A percentile compares a stretch with the other conserved stretches of the same genome.
Evolutionary conservation across 768 basidiomycete genomes (phyloP).

Genomic region (Cystobasidiopsis lactophilus): DNA sequence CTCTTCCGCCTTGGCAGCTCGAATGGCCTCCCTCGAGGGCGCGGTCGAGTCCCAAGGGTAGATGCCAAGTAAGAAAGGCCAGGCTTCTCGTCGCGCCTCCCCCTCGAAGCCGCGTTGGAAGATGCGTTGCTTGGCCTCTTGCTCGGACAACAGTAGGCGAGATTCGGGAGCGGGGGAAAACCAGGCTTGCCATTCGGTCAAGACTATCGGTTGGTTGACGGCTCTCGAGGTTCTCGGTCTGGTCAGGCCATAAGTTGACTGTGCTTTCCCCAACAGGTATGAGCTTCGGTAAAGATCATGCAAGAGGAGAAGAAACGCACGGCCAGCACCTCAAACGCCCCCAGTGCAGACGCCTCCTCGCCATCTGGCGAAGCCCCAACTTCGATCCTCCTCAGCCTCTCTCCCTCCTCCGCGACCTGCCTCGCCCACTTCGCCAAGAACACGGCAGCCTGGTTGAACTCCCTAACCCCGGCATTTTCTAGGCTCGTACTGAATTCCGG

Average conservation of each 20-base stretch:
- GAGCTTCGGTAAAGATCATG: no score
- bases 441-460: constrained; percentile 87
- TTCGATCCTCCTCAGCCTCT: constrained; percentile 61
- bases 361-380: constrained; percentile 26
- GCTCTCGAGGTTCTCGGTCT: constrained; percentile 63
- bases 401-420: constrained; percentile 83
- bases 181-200: constrained; percentile 52
- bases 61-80: constrained; percentile 78
- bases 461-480: constrained; percentile 75
- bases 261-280: not conserved
- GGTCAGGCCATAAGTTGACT: constrained; percentile 40
- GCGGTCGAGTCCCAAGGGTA: constrained; percentile 53
- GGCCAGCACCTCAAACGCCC: not conserved
- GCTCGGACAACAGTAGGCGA: constrained; percentile 24
- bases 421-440: constrained; percentile 94
- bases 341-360: constrained; percentile 39
- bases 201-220: constrained; percentile 53
- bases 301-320: not conserved
- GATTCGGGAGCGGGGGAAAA: constrained; percentile 28
- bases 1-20: constrained; percentile 42
- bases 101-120: constrained; percentile 37
- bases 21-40: constrained; percentile 38
- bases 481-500: constrained; percentile 52
- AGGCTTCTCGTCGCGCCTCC: constrained; percentile 47
- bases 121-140: constrained; percentile 53